Evolutionary conservation across 2,329 filamentous ascomycete genomes (phyloP), one percentile per base, ranked within the genome.

Genomic region (Colletotrichum sp.): DNA sequence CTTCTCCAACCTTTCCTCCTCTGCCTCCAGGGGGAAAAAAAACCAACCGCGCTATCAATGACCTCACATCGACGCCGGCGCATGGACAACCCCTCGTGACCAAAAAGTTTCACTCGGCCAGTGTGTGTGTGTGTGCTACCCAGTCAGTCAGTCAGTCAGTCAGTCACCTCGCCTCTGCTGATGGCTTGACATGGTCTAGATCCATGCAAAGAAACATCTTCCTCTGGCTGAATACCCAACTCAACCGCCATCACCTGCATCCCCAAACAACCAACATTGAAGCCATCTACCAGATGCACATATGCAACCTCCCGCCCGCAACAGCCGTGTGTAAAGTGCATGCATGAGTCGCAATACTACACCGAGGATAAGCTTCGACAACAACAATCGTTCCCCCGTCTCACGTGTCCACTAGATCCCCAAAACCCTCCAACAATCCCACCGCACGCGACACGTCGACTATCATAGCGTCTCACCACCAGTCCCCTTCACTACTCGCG

Each of bases 51-150:
- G 52, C 57, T 52, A 59, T 70, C 67, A 32, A 63, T 61, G 67
- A 70, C 55, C 67, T 70, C 67, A 61, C 67, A 48, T 7, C 28
- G 18, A 24, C 36, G 36, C 36, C 7, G 16, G 36, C 63, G 67
- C 67, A 70, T 70, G 67, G 67, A 32, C 57, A 34, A 61, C 67
- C 67, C 67, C 67, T 70, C 55, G 67, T 70, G 67, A 70, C 36
- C 57, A 15, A 21, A 61, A 63, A 69, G 65, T 67, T 67, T 67
- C 43, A 67, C 36, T 67, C 64, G 7, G 10, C 43, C 34, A 5
- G 28, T 64, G 32, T 24, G 24, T 60, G 57, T 18, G 28, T 48
- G 26, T 60, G 57, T 60, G 24, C 24, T 24, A 30, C 12, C 13
- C 6, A 28, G 0, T 2, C 39, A 48, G 18, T n/a, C 39, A 48